These are phyloP conservation scores for Myriosclerotinia curreyana DNA, from an alignment of 2,329 filamentous ascomycete genomes.

Conservation along the genomic window DNA sequence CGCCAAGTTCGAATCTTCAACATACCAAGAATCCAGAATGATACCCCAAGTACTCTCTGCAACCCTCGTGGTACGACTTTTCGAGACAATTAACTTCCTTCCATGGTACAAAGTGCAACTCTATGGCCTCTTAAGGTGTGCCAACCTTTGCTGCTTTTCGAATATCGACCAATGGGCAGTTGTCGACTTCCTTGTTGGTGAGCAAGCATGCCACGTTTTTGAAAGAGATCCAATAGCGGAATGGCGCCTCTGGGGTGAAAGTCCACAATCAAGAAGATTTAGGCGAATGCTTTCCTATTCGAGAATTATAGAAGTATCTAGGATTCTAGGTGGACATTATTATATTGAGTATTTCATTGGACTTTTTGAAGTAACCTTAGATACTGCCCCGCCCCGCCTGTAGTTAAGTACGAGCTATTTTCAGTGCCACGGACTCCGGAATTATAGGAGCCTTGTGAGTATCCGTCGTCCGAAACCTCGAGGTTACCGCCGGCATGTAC, in stretches of 20 bases:
- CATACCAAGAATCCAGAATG: background rate
- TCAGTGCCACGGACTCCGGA: slow-evolving; percentile 1
- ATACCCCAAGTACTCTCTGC: slow-evolving; percentile 8
- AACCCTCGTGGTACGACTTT: slow-evolving; percentile 7
- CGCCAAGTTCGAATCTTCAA: slow-evolving; percentile 10
- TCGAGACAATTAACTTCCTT: slow-evolving; percentile 15
- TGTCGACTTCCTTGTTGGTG: slow-evolving; percentile 11
- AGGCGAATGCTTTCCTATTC: slow-evolving; percentile 11
- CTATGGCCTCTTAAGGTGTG: background rate
- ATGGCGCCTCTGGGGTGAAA: background rate
- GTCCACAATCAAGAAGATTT: slow-evolving; percentile 17
- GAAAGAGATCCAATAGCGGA: slow-evolving; percentile 14
- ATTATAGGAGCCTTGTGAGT: slow-evolving; percentile 10
- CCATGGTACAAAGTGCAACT: slow-evolving; percentile 11
- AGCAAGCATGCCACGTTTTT: slow-evolving; percentile 23
- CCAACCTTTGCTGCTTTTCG: slow-evolving; percentile 15
- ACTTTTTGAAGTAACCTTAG: slow-evolving; percentile 10
- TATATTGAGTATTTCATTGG: background rate
- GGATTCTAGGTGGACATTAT: background rate
- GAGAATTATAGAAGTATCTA: background rate
- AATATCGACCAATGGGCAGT: background rate
- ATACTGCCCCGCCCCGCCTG: background rate
- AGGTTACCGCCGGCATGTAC: background rate
- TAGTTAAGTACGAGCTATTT: background rate
- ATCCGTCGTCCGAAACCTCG: slow-evolving; percentile 9